Base-by-base conservation (phyloP, 2,329 filamentous ascomycete species). In the Piedraia hortae region DNA sequence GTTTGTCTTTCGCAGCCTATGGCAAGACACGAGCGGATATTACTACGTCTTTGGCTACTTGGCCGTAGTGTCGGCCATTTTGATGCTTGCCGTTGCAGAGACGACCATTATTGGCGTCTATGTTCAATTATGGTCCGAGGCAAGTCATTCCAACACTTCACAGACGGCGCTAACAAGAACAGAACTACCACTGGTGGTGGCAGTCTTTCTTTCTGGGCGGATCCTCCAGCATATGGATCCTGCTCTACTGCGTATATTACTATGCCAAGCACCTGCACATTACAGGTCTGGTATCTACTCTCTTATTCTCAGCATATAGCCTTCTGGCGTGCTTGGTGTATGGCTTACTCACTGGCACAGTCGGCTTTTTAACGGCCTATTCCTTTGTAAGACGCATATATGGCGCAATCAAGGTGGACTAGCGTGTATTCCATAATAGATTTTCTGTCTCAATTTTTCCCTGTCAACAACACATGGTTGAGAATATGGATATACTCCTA, bases 181-280 rank as follows among this genome's bases (percentile, higher is more conserved):
- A 62, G 56, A 78, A 88, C 44, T 70, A 85, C 46, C 61, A 75
- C 42, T 89, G 77, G 77, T 85, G 73, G 73, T 88, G 75, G 75
- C 71, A 74, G 42, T 75, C 70, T 22, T 85, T 89, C 49, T 47
- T 74, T 21, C 61, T 78, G 5, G 77, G 77, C 19, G 70, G 68
- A 21, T 63, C 67, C 33, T 75, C 67, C 33, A 62, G 70, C 4
- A 44, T 75, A 28, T 89, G 75, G 74, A 62, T 89, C 16, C 85
- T 82, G 40, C 42, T 62, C 16, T 88, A 85, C 48, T 74, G 71
- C 42, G 51, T 68, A 21, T 89, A 73, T 67, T 88, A 82, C 49
- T 88, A 75, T 46, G 57, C 65, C 34, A 64, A 63, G 31, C 75
- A 73, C 43, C 54, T 89, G 25, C 70, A 80, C 43, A 74, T 89